Evolutionary conservation across 2,329 filamentous ascomycete species (phyloP).

Genomic region (Fusarium torreyae): DNA sequence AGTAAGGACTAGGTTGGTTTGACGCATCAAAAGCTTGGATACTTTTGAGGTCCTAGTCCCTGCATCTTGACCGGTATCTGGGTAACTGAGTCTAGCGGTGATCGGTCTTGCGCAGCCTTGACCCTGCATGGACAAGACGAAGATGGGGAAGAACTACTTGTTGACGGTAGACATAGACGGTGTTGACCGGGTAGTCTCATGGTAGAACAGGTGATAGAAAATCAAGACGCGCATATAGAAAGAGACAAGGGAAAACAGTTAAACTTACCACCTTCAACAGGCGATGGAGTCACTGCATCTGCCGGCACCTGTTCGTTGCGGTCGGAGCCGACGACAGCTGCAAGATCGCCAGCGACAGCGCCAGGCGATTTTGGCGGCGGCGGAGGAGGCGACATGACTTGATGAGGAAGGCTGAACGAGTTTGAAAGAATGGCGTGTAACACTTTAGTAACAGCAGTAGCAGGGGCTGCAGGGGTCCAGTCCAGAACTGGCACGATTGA

Average conservation of each 20-base stretch:
- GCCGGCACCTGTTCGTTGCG: slow-evolving; percentile 23
- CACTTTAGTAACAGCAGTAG: neutral
- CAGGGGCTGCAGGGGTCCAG: slow-evolving; percentile 24
- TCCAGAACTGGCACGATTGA: slow-evolving; percentile 28
- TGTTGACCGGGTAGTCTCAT: slow-evolving; percentile 8
- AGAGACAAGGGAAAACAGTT: neutral
- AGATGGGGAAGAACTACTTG: slow-evolving; percentile 13
- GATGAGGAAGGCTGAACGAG: slow-evolving; percentile 11
- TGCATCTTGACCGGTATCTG: slow-evolving; percentile 37
- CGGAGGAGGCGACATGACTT: slow-evolving; percentile 31
- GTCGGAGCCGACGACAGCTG: slow-evolving; percentile 41
- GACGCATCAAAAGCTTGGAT: slow-evolving; percentile 41
- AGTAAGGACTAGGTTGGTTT: slow-evolving; percentile 24
- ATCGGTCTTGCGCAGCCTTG: slow-evolving; percentile 38
- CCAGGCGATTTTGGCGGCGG: slow-evolving; percentile 12
- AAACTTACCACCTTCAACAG: slow-evolving; percentile 21
- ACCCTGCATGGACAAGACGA: slow-evolving; percentile 33
- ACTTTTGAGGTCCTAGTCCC: slow-evolving; percentile 33
- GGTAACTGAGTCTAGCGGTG: slow-evolving; percentile 42
- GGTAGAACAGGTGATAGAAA: neutral
- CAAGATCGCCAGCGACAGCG: slow-evolving; percentile 13
- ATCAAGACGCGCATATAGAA: too few species aligned
- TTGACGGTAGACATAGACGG: slow-evolving; percentile 20
- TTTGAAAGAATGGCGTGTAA: too few species aligned
- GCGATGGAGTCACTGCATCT: neutral